Evolutionary conservation across 1,139 yeast species (phyloP).

Genomic region (Hansenula sp.): DNA sequence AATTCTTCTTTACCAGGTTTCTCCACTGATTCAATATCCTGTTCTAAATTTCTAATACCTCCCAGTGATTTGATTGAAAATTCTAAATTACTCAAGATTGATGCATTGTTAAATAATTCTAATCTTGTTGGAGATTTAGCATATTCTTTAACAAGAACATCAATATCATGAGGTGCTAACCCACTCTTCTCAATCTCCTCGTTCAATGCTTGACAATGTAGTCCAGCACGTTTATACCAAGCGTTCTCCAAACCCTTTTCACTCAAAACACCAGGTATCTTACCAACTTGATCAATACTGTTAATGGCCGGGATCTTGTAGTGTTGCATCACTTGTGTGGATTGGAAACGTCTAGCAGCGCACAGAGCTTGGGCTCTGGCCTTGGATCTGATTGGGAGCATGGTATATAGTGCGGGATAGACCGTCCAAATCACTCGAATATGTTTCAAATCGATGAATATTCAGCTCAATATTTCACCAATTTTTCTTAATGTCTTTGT

Average conservation of each 20-base stretch:
- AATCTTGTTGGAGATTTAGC: conserved; percentile 27
- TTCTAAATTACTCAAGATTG: conserved; percentile 54
- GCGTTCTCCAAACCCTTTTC: conserved; percentile 48
- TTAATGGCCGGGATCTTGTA: conserved; percentile 21
- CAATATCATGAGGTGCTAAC: conserved; percentile 19
- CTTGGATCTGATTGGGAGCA: not conserved
- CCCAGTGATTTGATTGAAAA: conserved; percentile 56
- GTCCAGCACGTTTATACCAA: conserved; percentile 55
- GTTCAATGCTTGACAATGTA: conserved; percentile 45
- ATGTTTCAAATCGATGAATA: not conserved
- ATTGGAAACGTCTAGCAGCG: conserved; percentile 5
- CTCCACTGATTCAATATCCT: conserved; percentile 11
- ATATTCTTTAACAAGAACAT: conserved; percentile 24
- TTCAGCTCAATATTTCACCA: too few species aligned
- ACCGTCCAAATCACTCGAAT: not conserved
- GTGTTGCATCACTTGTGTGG: conserved; percentile 5
- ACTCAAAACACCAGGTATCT: conserved; percentile 54
- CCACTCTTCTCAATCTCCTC: conserved; percentile 17
- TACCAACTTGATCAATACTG: conserved; percentile 26
- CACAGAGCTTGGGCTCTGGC: not conserved
- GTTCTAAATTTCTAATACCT: conserved; percentile 19
- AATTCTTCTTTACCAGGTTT: conserved; percentile 27
- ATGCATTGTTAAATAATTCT: conserved; percentile 50
- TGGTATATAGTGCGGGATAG: not conserved
- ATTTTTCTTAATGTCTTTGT: not conserved